A percentile compares a stretch with the other conserved stretches of the same genome.
phyloP scores from a whole-genome alignment of 371 early-diverging fungal genomes.

The Entomophthora muscae region DNA sequence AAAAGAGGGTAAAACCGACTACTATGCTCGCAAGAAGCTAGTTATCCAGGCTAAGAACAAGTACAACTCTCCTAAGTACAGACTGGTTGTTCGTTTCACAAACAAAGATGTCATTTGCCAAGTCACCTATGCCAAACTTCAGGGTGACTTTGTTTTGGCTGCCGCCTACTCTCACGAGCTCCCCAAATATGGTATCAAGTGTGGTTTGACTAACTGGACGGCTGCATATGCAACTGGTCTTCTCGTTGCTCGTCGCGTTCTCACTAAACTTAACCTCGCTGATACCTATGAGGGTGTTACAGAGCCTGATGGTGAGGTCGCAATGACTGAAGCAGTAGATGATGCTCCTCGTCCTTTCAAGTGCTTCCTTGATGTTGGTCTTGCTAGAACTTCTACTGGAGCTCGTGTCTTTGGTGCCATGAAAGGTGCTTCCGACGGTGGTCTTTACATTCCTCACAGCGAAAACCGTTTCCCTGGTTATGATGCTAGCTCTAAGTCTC shows the following conservation, averaged over 20 bases:
- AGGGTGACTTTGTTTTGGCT: constrained; percentile 95
- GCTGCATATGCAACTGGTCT: constrained; percentile 99
- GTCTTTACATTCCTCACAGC: constrained; percentile 95
- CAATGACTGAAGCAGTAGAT: constrained; percentile 79
- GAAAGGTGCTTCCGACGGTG: constrained; percentile 99
- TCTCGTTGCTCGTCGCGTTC: constrained; percentile 91
- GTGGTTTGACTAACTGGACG: constrained; percentile 99
- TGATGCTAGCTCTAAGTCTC: constrained; percentile 73
- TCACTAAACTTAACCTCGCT: constrained; percentile 89
- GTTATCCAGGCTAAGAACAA: constrained; percentile 99
- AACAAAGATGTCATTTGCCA: constrained; percentile 97
- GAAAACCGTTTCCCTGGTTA: constrained; percentile 98
- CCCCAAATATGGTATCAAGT: constrained; percentile 93
- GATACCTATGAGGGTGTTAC: constrained; percentile 90
- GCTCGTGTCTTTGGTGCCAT: constrained; percentile 98
- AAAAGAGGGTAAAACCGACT: constrained; percentile 99
- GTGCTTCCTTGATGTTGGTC: constrained; percentile 98
- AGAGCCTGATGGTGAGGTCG: constrained; percentile 85
- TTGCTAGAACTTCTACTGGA: constrained; percentile 97
- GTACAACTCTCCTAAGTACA: constrained; percentile 99
- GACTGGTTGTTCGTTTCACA: constrained; percentile 99
- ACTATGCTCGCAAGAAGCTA: constrained; percentile 98
- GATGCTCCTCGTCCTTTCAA: constrained; percentile 97
- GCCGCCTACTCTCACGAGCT: constrained; percentile 99
- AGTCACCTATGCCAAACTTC: constrained; percentile 96